Evolutionary conservation across 2,329 filamentous ascomycete species (phyloP).

Genomic region (Aspergillus tamarii): DNA sequence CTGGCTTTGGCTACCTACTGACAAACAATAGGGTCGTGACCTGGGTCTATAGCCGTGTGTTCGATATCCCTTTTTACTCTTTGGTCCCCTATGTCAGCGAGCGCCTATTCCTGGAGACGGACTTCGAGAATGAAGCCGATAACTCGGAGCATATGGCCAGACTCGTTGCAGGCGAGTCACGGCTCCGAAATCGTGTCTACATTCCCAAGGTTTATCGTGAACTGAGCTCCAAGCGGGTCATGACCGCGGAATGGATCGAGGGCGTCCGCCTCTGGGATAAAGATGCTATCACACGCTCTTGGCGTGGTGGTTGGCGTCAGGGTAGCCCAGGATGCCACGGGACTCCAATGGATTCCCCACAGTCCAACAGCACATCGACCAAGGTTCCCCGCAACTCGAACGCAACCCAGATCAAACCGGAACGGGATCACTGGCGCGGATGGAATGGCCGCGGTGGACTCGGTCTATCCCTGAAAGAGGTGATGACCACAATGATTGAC

Average conservation of each 20-base stretch:
- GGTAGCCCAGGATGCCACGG: slow-evolving; percentile 80
- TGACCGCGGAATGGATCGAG: slow-evolving; percentile 98
- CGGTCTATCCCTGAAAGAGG: slow-evolving; percentile 77
- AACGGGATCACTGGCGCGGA: slow-evolving; percentile 78
- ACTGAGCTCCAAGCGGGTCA: slow-evolving; percentile 77
- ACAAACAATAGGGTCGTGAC: slow-evolving; percentile 67
- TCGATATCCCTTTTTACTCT: slow-evolving; percentile 89
- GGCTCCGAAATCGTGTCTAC: slow-evolving; percentile 79
- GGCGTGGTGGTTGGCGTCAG: slow-evolving; percentile 75
- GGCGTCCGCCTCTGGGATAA: slow-evolving; percentile 93
- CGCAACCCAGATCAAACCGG: slow-evolving; percentile 71
- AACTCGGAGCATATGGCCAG: slow-evolving; percentile 84
- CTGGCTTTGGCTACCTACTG: neutral
- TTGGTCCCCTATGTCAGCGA: slow-evolving; percentile 92
- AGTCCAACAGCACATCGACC: slow-evolving; percentile 51
- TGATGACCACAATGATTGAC: slow-evolving; percentile 96
- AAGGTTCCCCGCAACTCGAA: slow-evolving; percentile 40
- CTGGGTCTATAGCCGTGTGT: slow-evolving; percentile 80
- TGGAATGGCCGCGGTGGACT: slow-evolving; percentile 74
- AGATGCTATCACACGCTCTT: slow-evolving; percentile 72
- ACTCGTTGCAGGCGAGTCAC: slow-evolving; percentile 74
- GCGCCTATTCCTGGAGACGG: slow-evolving; percentile 88
- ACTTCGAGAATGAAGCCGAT: slow-evolving; percentile 87
- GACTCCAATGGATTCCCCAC: slow-evolving; percentile 60
- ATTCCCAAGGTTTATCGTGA: slow-evolving; percentile 84